Percentiles rank a stretch among this genome's conserved stretches.
These are phyloP conservation scores for Candida khao-thaluensis DNA, from an alignment of 805 yeast genomes.

Conservation along the genomic window DNA sequence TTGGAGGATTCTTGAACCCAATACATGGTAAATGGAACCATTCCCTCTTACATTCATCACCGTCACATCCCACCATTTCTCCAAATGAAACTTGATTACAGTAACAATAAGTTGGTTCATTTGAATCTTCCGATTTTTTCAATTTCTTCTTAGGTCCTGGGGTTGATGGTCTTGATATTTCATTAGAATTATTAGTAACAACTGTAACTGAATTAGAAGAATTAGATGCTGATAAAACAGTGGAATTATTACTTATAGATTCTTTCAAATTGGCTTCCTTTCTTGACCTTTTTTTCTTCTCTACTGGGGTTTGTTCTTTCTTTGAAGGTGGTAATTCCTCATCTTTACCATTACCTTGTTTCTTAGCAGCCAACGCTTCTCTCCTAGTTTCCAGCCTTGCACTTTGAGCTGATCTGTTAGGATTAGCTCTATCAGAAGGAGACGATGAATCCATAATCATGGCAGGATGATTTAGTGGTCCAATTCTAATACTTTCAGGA, in stretches of 20 bases:
- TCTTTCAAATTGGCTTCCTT: constrained; percentile 10
- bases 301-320: constrained; percentile 21
- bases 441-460: constrained; percentile 59
- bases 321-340: constrained; percentile 10
- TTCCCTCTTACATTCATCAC: constrained; percentile 84
- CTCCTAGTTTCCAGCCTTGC: constrained; percentile 83
- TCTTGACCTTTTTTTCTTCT: constrained; percentile 17
- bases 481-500: constrained; percentile 74
- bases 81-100: constrained; percentile 97
- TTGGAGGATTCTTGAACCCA: constrained; percentile 82
- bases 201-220: constrained; percentile 1
- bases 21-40: constrained; percentile 97
- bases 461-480: constrained; percentile 90
- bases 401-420: constrained; percentile 60
- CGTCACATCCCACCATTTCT: constrained; percentile 99
- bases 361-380: constrained; percentile 89
- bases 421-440: constrained; percentile 38
- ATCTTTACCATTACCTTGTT: constrained; percentile 48
- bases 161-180: constrained; percentile 17
- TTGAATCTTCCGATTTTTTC: constrained; percentile 20
- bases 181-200: constrained; percentile 12
- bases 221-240: not conserved
- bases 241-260: constrained; percentile 4
- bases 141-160: constrained; percentile 23
- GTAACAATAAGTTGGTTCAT: constrained; percentile 89